Conservation (phyloP, 805 yeast species). For the Spathaspora hagerdaliae region DNA sequence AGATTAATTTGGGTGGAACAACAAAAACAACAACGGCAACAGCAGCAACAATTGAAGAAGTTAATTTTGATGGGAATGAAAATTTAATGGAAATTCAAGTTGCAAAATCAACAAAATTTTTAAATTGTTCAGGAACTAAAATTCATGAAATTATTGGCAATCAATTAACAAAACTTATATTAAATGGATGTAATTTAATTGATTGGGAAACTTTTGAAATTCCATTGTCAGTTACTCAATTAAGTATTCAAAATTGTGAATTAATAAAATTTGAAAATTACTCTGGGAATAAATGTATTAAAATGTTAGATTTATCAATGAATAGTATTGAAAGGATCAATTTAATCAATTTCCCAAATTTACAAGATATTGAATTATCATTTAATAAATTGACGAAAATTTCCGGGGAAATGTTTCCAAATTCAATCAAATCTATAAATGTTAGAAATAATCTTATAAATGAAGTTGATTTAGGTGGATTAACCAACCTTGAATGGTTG, state of each 20-base stretch:
- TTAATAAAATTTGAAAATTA: not conserved
- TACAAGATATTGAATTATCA: slow-evolving; percentile 5
- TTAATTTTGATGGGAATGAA: slow-evolving; percentile 1
- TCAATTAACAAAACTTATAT: slow-evolving; percentile 3
- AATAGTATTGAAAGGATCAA: slow-evolving; percentile 2
- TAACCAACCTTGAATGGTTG: slow-evolving; percentile 4
- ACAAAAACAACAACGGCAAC: too few species aligned
- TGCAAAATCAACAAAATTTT: not conserved
- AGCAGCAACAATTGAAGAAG: not conserved
- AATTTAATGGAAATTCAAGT: not conserved
- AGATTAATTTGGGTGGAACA: not conserved
- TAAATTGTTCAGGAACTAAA: slow-evolving; percentile 4
- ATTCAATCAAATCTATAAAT: slow-evolving; percentile 4
- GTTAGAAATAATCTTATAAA: slow-evolving; percentile 1
- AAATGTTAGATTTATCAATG: slow-evolving; percentile 2
- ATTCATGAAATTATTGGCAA: slow-evolving; percentile 1
- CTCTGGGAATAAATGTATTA: not conserved
- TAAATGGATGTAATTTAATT: slow-evolving; percentile 6
- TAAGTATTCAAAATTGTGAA: slow-evolving; percentile 4
- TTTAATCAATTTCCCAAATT: not conserved
- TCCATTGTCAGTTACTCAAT: slow-evolving; percentile 2
- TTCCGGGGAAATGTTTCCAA: not conserved
- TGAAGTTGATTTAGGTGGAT: slow-evolving; percentile 1
- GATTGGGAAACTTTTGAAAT: slow-evolving; percentile 2
- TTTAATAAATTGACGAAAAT: slow-evolving; percentile 1